Evolutionary conservation across 345 rosid species (phyloP).

Genomic region (Eucalyptus fibrosa): DNA sequence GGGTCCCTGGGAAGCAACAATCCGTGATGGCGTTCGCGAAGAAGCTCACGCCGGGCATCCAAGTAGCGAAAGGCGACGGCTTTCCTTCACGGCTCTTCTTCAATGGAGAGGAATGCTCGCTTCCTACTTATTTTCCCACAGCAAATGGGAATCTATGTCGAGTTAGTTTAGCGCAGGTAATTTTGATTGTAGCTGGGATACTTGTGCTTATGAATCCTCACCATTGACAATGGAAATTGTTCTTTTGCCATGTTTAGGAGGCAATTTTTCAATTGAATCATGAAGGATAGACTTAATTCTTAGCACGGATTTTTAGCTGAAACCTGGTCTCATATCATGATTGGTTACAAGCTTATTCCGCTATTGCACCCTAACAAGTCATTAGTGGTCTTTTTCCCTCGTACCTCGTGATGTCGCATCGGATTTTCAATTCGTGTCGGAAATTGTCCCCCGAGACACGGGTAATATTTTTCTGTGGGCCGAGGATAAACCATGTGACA

Average conservation of each 20-base stretch:
- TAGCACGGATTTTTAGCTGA: neutral
- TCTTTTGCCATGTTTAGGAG: neutral
- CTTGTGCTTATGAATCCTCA: neutral
- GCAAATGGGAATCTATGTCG: neutral
- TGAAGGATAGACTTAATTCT: neutral
- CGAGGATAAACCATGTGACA: neutral
- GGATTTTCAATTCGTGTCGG: neutral
- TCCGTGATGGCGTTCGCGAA: constrained; percentile 72
- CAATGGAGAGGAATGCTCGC: constrained; percentile 90
- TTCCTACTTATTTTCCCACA: constrained; percentile 48
- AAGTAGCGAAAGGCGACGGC: constrained; percentile 50
- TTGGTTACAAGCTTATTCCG: neutral
- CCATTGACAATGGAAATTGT: neutral
- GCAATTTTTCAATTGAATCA: neutral
- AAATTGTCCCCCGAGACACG: neutral
- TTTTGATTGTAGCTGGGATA: neutral
- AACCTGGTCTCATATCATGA: neutral
- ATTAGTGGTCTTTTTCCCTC: neutral
- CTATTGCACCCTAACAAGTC: neutral
- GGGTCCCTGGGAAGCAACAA: constrained; percentile 86
- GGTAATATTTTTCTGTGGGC: neutral
- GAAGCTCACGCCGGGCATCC: constrained; percentile 25
- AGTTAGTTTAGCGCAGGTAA: neutral
- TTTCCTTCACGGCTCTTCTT: constrained; percentile 61
- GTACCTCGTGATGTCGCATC: neutral